A percentile compares a stretch with the other conserved stretches of the same genome.
These are phyloP conservation scores for Simplicillium sp. DNA, from an alignment of 2,329 filamentous ascomycete species.

Conservation along the genomic window DNA sequence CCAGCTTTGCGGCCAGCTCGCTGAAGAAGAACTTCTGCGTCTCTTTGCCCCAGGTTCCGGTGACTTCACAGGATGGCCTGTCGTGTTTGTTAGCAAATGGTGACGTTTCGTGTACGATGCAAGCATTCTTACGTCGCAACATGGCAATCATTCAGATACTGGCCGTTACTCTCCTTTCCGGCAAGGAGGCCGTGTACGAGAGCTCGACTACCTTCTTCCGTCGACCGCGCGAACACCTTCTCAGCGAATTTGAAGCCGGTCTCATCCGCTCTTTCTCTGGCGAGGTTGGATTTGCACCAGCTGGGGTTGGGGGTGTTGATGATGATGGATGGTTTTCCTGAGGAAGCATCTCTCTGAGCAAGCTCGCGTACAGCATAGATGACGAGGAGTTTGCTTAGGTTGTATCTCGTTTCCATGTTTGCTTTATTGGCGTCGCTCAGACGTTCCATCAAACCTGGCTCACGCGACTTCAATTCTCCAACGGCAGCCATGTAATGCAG, in stretches of 20 bases:
- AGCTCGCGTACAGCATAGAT: constrained; percentile 20
- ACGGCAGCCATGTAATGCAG: constrained; percentile 15
- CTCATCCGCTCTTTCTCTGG: constrained; percentile 7
- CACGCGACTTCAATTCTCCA: constrained; percentile 11
- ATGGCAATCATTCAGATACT: constrained; percentile 23
- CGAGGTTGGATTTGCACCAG: constrained; percentile 25
- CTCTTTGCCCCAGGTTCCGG: constrained; percentile 17
- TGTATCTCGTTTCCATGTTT: constrained; percentile 19
- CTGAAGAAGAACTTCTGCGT: constrained; percentile 20
- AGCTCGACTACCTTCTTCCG: constrained; percentile 32
- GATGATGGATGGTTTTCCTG: constrained; percentile 11
- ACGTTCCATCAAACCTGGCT: constrained; percentile 14
- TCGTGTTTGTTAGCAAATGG: not conserved
- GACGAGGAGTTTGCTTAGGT: constrained; percentile 20
- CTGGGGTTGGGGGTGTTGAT: constrained; percentile 31
- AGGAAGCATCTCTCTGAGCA: constrained; percentile 7
- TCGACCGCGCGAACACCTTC: constrained; percentile 26
- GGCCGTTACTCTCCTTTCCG: constrained; percentile 20
- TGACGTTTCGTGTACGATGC: not conserved
- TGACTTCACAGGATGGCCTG: constrained; percentile 19
- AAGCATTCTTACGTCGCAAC: constrained; percentile 12
- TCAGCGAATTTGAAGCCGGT: constrained; percentile 8
- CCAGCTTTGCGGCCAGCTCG: constrained; percentile 22
- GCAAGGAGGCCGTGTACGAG: constrained; percentile 19
- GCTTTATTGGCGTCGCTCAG: constrained; percentile 12